Evolutionary conservation across 176 grass and related monocot species (phyloP), one percentile per base, ranked within the genome.

Genomic region (Themeda triandra): DNA sequence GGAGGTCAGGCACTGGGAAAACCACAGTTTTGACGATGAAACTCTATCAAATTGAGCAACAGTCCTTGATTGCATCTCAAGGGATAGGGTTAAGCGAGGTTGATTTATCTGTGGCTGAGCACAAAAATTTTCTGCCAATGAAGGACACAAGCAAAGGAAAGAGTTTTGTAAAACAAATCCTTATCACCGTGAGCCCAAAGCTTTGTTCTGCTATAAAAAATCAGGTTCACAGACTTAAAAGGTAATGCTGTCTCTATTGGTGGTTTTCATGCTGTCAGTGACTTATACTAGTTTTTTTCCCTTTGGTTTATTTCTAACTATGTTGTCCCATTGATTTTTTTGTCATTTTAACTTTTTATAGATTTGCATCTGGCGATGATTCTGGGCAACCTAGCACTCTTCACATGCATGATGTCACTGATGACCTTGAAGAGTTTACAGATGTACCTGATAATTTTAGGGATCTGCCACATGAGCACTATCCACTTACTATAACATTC

Each of bases 131-230:
- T 49, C 21, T 73, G 48, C 1, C 19, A 21, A 41, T 44, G 30
- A n/a, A n/a, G n/a, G 73, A 88, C 8, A 35, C 30, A 21, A 10
- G 10, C 10, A 39, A 69, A 23, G 3, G 65, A 79, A 76, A 63
- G 41, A 66, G 31, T 77, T 82, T 88, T 75, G 18, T 95, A 1
- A 94, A 86, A 78, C 95, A 98, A 90, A 68, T 98, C 73, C 94
- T 98, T 92, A 82, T 98, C 64, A 98, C 95, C 60, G 95, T 98
- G 42, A 94, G 92, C 75, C 81, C 95, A 12, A 94, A 94, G 69
- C 78, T 98, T 18, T 98, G 95, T 71, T 98, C 88, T 63, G 95
- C 90, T 33, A 91, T 94, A 88, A 92, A 84, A 60, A 87, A 70
- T 74, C 95, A 98, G 17, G 83, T 92, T 75, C 72, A 17, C 36